phyloP scores from a whole-genome alignment of 116 monocot genomes.

The Papilionanthe hybrid region DNA sequence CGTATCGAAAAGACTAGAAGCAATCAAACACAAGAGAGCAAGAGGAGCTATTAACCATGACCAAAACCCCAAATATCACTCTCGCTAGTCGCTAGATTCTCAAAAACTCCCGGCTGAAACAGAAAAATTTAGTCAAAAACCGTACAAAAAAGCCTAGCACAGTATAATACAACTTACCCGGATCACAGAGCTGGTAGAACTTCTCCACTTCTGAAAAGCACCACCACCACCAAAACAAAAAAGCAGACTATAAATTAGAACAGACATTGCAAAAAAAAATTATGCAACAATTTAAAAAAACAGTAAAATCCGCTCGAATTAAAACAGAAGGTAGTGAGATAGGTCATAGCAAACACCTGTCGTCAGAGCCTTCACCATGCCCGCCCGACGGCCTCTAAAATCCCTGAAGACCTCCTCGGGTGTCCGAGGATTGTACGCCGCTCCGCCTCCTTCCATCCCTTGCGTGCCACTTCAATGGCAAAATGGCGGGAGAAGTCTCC shows the following conservation, averaged over 20 bases:
- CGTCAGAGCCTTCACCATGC: conserved; percentile 54
- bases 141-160: not conserved
- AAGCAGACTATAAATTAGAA: not conserved
- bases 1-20: not conserved
- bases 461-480: conserved; percentile 2
- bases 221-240: not conserved
- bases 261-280: not conserved
- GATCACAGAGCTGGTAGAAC: conserved; percentile 51
- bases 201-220: conserved; percentile 46
- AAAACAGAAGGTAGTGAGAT: not conserved
- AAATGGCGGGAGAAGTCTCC: not conserved
- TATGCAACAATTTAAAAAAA: not conserved
- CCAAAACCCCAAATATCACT: not conserved
- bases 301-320: not conserved
- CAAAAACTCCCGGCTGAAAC: not conserved
- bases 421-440: conserved; percentile 36
- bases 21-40: not conserved
- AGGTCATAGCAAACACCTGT: conserved; percentile 16
- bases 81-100: not conserved
- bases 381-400: conserved; percentile 48
- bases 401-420: conserved; percentile 53
- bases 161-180: conserved; percentile 26
- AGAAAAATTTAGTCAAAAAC: not conserved
- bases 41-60: not conserved
- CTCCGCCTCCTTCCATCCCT: conserved; percentile 15